Evolutionary conservation across 2,329 filamentous ascomycete species (phyloP), one percentile per base, ranked within the genome.

Genomic region (Epichloe baconii): DNA sequence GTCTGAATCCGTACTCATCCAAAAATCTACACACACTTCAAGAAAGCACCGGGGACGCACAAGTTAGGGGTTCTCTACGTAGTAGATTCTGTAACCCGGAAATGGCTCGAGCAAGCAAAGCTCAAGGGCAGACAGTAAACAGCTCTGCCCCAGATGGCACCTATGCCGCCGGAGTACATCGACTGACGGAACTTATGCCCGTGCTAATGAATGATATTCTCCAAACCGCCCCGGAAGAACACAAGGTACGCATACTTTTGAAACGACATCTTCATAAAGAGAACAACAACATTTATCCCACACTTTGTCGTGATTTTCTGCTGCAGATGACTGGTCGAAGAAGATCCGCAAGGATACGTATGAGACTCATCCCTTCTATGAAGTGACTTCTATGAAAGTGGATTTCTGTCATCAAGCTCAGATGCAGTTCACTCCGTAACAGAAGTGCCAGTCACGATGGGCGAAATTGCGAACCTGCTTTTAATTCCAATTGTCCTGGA

Each of bases 61-160:
- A 98, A 98, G 74, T 80, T 98, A 70, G 93, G 93, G 72, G 90
- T 96, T 66, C 84, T 98, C 73, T 98, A 98, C 83, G 90, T 97
- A 73, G 88, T 98, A 90, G 93, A 98, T 79, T 95, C 91, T 76
- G 90, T 98, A 80, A 91, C 90, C 69, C 88, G 93, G 72, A 91
- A 94, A 75, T 98, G 93, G 91, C 83, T 95, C 75, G 91, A 97
- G 69, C 86, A 89, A 71, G 91, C 93, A 64, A 93, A 72, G 80
- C 83, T 64, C 79, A 86, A 59, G 87, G 86, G 63, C 90, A 97
- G 67, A 72, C 85, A 64, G 80, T 89, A 69, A 86, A 86, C 71
- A 83, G 79, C 68, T 78, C 82, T 69, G 88, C 90, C 58, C 81
- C 84, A 58, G 88, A 95, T 72, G 93, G 93, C 66, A 96, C 90